Base-by-base conservation (phyloP, 768 basidiomycete species). In the Panaeolus papilionaceus region DNA sequence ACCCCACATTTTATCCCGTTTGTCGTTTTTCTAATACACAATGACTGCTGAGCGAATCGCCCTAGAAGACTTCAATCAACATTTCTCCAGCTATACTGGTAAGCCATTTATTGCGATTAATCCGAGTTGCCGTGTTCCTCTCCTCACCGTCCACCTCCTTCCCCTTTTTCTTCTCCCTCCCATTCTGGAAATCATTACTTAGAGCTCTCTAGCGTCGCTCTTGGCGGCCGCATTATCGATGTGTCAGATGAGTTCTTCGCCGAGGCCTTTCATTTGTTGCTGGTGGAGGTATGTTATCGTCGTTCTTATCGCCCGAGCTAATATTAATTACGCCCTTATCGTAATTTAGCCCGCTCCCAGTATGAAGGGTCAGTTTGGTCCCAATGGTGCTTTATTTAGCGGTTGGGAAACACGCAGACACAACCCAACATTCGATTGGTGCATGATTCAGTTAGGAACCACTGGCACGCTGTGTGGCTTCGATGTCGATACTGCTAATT, bases 161-260 rank as follows among this genome's bases (percentile, higher is more conserved):
- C 62, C 37, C 23, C 64, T 63, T 47, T 23, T 26, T 28, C 61
- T 23, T 28, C 26, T 26, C 10, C 68, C 33, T 16, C 64, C 61
- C 44, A 58, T 28, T 14, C 61, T 62, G 40, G 63, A 64, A 54
- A 62, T 45, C 28, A 63, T 38, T 42, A 38, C 63, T 28, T 71
- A 97, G 98, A 99, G 79, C 85, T 99, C 11, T 98, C 96, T 38
- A 94, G 92, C 69, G 90, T 89, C 18, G 89, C 90, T 0, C 81
- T 98, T 12, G 97, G 95, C 18, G 96, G 90, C 2, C 78, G 84
- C 67, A 81, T 98, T 71, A 75, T 91, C 38, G 83, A 86, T 2
- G 89, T 93, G 58, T 98, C 96, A 2, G 98, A 99, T 77, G 95
- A 99, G 70, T 99, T 99, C 84, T 99, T 99, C 74, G 95, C 94